Base-by-base conservation (phyloP, 2,329 filamentous ascomycete species). In the Fusarium sambucinum region DNA sequence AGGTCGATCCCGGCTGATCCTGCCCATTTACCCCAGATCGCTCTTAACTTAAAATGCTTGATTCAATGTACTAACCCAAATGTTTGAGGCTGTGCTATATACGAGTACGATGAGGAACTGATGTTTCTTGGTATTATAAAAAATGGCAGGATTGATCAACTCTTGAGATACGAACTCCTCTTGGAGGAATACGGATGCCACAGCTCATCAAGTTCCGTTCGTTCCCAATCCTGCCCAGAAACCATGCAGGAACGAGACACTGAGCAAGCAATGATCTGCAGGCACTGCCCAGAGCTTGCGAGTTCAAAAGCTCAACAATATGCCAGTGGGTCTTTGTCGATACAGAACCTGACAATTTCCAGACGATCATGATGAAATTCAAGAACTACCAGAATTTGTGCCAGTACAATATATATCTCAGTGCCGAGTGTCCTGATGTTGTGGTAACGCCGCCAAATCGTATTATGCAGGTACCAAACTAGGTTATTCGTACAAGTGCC, bases 391-490 rank as follows among this genome's bases (percentile, higher is more conserved):
- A 6, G 21, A n/a, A 16, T 27, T 42, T 17, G 38, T 38, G 23
- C 11, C 4, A 16, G 12, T 21, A 23, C 27, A 27, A 27, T 27
- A 27, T 7, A 16, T 33, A 33, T 27, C 33, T n/a, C 16, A 27
- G 2, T 19, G 25, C n/a, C 13, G 19, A 17, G 6, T 9, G 13
- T 30, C 42, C n/a, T 29, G 12, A 10, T 45, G 5, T 30, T 35
- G 38, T 14, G 40, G 53, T 53, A 37, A 33, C 41, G 35, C 60
- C 41, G 35, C 30, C 13, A 12, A 44, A 41, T 46, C 40, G 29
- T 40, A 16, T 25, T 37, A 64, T 64, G 59, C 61, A 64, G 61
- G 61, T 59, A 64, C 59, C 23, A 58, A 44, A 47, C 13, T 59
- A 52, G 46, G 40, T 33, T 16, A 41, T 30, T 42, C 33, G 35